Conservation (phyloP, 2,329 filamentous ascomycete genomes). For the Venturia oleaginea region DNA sequence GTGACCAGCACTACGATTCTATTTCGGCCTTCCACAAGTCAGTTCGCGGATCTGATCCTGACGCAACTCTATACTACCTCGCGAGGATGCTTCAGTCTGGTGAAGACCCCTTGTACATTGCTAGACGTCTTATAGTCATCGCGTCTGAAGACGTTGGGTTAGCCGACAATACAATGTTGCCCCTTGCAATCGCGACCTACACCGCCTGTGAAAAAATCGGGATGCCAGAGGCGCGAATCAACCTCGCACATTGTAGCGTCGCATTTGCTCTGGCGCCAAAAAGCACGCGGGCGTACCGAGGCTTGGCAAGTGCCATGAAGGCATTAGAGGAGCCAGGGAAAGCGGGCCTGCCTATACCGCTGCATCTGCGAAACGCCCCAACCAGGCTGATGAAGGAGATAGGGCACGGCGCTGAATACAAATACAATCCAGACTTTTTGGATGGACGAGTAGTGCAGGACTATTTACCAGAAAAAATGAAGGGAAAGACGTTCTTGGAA, state of each 20-base stretch:
- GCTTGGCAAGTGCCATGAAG: conserved; percentile 67
- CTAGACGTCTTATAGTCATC: conserved; percentile 86
- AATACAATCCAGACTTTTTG: conserved; percentile 87
- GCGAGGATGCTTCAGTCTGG: conserved; percentile 92
- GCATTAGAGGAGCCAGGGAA: conserved; percentile 76
- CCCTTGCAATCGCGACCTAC: conserved; percentile 77
- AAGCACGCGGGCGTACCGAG: conserved; percentile 78
- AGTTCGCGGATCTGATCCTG: conserved; percentile 74
- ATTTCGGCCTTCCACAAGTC: conserved; percentile 97
- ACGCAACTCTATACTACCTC: conserved; percentile 89
- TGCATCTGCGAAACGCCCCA: conserved; percentile 86
- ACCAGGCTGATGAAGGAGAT: conserved; percentile 89
- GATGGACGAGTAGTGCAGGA: conserved; percentile 77
- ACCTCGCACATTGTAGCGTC: conserved; percentile 77
- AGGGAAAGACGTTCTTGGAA: conserved; percentile 66
- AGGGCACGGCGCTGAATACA: conserved; percentile 85
- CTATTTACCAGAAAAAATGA: conserved; percentile 73
- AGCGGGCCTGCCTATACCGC: conserved; percentile 69
- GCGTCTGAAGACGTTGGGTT: conserved; percentile 90
- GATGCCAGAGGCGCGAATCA: conserved; percentile 89
- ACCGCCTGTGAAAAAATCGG: conserved; percentile 87
- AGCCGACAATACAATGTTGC: conserved; percentile 74
- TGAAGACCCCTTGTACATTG: conserved; percentile 87
- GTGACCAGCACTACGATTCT: conserved; percentile 95
- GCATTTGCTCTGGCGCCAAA: conserved; percentile 76